phyloP scores from a whole-genome alignment of 371 early-diverging fungal species.

The Neoconidiobolus thromboides region DNA sequence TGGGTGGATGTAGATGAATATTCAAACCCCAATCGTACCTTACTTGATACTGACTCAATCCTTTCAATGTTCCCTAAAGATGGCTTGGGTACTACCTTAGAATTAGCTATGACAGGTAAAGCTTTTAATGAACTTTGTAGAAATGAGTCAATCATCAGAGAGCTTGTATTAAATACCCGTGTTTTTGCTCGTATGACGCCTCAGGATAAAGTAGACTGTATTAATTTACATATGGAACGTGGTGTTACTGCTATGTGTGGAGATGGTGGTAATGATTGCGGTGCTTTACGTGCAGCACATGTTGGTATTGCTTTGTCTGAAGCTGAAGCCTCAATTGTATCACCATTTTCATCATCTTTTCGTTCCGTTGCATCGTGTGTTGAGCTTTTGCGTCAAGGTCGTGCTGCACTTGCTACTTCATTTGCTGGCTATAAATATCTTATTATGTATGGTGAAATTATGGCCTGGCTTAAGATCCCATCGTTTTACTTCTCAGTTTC shows the following conservation, averaged over 20 bases:
- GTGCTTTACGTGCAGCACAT: slow-evolving; percentile 78
- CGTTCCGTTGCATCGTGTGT: slow-evolving; percentile 49
- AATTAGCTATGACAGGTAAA: slow-evolving; percentile 51
- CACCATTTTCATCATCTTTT: slow-evolving; percentile 59
- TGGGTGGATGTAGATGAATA: slow-evolving; percentile 35
- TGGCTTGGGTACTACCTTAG: slow-evolving; percentile 13
- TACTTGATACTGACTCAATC: slow-evolving; percentile 15
- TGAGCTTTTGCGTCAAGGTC: slow-evolving; percentile 46
- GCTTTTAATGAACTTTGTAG: slow-evolving; percentile 31
- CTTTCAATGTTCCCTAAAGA: slow-evolving; percentile 12
- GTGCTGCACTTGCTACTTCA: slow-evolving; percentile 54
- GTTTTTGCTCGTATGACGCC: slow-evolving; percentile 70
- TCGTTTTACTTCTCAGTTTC: slow-evolving; percentile 30
- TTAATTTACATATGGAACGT: slow-evolving; percentile 53
- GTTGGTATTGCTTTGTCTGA: slow-evolving; percentile 79
- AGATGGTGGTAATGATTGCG: slow-evolving; percentile 94
- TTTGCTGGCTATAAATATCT: slow-evolving; percentile 57
- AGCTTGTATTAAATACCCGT: slow-evolving; percentile 28
- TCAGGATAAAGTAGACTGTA: slow-evolving; percentile 42
- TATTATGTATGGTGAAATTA: slow-evolving; percentile 51
- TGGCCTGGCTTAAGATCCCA: slow-evolving; percentile 42
- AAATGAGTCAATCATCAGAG: slow-evolving; percentile 20
- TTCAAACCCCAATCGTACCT: slow-evolving; percentile 10
- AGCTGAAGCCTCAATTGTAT: slow-evolving; percentile 68
- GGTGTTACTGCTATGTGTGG: slow-evolving; percentile 79